A percentile compares a stretch with the other conserved stretches of the same genome.
Conservation (phyloP, 257 asterid genomes). For the Cinchona pubescens region DNA sequence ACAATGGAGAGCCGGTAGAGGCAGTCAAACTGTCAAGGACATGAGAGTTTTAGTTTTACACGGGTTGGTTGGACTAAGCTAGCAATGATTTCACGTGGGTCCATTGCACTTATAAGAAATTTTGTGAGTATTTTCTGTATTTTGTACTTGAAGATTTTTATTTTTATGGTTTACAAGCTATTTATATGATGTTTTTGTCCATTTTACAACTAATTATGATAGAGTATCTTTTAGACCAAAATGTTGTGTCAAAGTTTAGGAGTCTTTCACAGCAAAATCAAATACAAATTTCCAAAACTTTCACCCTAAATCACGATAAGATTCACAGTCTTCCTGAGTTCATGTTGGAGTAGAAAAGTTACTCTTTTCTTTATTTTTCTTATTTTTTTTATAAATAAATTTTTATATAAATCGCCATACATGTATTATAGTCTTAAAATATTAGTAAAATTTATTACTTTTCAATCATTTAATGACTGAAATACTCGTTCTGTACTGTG, state of each 20-base stretch:
- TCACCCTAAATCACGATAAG: not conserved
- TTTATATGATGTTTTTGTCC: too few relatives aligned
- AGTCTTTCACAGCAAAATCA: not conserved
- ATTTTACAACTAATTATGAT: too few relatives aligned
- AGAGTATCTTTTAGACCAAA: not conserved
- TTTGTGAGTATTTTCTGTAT: not conserved
- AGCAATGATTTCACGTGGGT: not conserved
- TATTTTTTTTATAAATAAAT: too few relatives aligned
- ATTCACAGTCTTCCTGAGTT: not conserved
- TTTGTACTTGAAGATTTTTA: too few relatives aligned
- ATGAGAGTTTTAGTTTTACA: not conserved
- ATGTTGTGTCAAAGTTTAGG: not conserved
- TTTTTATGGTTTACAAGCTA: too few relatives aligned
- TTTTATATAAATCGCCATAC: too few relatives aligned
- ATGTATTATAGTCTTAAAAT: too few relatives aligned
- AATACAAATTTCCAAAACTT: not conserved
- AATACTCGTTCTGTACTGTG: too few relatives aligned
- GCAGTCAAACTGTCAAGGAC: not conserved
- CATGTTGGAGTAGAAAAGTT: too few relatives aligned
- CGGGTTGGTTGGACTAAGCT: constrained; percentile 5
- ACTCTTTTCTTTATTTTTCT: too few relatives aligned
- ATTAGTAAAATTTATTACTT: too few relatives aligned
- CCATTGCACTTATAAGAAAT: not conserved
- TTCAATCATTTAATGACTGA: too few relatives aligned
- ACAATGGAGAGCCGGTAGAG: not conserved